Conservation (phyloP, 2,329 filamentous ascomycete species). For the Sclerotinia subarctica region DNA sequence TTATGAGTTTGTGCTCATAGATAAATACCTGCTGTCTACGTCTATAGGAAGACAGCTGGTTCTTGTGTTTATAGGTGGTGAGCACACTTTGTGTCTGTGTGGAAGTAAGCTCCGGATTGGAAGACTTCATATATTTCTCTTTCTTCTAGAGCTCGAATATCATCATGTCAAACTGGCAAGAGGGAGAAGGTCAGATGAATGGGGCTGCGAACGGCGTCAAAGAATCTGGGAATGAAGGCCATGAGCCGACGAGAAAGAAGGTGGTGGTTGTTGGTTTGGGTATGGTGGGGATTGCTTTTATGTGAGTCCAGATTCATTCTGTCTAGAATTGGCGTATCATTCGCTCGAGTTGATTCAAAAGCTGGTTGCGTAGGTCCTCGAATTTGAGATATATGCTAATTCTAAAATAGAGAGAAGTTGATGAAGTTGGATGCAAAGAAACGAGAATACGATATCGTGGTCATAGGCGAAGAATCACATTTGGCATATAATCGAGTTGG, state of each 20-base stretch:
- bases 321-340: too few species aligned
- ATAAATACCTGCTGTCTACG: not conserved
- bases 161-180: conserved; percentile 35
- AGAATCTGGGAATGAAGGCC: conserved; percentile 29
- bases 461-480: conserved; percentile 85
- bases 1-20: not conserved
- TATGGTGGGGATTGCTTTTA: conserved; percentile 88
- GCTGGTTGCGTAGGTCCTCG: too few species aligned
- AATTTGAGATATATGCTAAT: not conserved
- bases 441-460: conserved; percentile 74
- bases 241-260: conserved; percentile 51
- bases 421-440: conserved; percentile 76
- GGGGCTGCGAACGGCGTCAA: conserved; percentile 31
- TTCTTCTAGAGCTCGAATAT: not conserved
- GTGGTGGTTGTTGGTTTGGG: conserved; percentile 83
- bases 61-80: not conserved
- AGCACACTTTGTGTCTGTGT: not conserved
- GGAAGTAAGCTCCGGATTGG: not conserved
- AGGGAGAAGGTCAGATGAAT: conserved; percentile 28
- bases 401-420: conserved; percentile 68
- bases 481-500: conserved; percentile 90
- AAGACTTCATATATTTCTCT: not conserved
- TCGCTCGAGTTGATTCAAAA: too few species aligned
- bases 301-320: conserved; percentile 53
- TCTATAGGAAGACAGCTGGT: not conserved